phyloP scores from a whole-genome alignment of 129 eudicot species.

The Lactuca sativa region DNA sequence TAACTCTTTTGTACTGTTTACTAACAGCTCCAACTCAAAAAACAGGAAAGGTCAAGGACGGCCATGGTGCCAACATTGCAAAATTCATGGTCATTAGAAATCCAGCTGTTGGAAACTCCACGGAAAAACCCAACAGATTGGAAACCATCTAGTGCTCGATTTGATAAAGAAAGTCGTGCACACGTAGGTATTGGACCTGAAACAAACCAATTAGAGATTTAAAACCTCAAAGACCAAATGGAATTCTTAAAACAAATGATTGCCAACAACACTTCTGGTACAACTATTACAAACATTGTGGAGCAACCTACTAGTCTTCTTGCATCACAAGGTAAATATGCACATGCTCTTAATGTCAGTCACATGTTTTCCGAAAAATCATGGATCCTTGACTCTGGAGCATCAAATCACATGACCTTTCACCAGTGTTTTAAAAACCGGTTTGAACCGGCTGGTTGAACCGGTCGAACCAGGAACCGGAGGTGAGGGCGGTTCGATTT shows the following conservation, averaged over 20 bases:
- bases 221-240: background rate
- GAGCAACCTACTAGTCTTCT: too few relatives aligned
- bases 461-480: too few relatives aligned
- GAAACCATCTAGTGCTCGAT: background rate
- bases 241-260: background rate
- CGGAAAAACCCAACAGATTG: background rate
- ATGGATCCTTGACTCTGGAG: background rate
- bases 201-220: background rate
- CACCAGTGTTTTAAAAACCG: too few relatives aligned
- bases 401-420: constrained; percentile 2
- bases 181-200: background rate
- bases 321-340: too few relatives aligned
- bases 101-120: background rate
- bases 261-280: too few relatives aligned
- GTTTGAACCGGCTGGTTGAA: too few relatives aligned
- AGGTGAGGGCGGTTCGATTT: too few relatives aligned
- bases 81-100: background rate
- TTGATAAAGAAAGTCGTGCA: background rate
- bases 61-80: background rate
- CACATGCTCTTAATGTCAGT: too few relatives aligned
- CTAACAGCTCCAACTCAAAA: background rate
- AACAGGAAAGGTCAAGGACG: background rate
- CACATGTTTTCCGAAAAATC: too few relatives aligned
- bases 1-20: background rate
- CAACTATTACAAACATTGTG: too few relatives aligned